Base-by-base conservation (phyloP, 257 asterid genomes). In the Solanum pinnatisectum region DNA sequence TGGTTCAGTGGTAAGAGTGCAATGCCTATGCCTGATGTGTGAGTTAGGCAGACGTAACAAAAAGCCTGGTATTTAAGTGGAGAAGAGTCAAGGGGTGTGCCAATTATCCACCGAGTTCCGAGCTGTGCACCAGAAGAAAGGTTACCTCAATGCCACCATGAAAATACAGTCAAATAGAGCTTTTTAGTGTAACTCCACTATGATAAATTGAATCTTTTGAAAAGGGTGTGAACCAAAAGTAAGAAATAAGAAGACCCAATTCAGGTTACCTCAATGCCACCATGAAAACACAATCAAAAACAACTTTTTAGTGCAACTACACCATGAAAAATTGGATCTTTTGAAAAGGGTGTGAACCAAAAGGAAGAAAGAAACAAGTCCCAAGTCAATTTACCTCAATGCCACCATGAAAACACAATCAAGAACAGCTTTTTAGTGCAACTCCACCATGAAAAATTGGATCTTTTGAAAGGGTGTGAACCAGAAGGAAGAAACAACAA, bases 381-480 rank as follows among this genome's bases (percentile, higher is more conserved):
- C 60, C 71, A 84, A 63, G 6, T 25, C 40, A 87, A 76, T 27
- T 37, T 52, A 78, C 68, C 84, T 60, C 79, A 74, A 82, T 73
- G 88, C 91, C 88, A 89, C 79, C 88, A 87, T 85, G 39, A 72
- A 86, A 82, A 87, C 74, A 76, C 86, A 84, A 78, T 36, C 65
- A 86, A 25, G 40, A 20, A 30, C 63, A 87, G 72, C 82, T 76
- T 88, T 85, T 87, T 52, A 89, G 91, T 82, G 82, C 85, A 25
- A 67, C 7, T 25, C 36, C 35, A 67, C 73, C 11, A 67, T 25
- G 35, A 87, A 85, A 90, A 27, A 85, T 78, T 20, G 23, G 71
- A 85, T 73, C 87, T 91, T 88, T 65, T 83, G 88, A 73, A 56
- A 74, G 88, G 88, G 87, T 67, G n/a, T 84, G 85, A 30, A 83